Evolutionary conservation across 495 filamentous ascomycete species (phyloP), one percentile per base, ranked within the genome.

Genomic region (Staphylotrichum longicolle): DNA sequence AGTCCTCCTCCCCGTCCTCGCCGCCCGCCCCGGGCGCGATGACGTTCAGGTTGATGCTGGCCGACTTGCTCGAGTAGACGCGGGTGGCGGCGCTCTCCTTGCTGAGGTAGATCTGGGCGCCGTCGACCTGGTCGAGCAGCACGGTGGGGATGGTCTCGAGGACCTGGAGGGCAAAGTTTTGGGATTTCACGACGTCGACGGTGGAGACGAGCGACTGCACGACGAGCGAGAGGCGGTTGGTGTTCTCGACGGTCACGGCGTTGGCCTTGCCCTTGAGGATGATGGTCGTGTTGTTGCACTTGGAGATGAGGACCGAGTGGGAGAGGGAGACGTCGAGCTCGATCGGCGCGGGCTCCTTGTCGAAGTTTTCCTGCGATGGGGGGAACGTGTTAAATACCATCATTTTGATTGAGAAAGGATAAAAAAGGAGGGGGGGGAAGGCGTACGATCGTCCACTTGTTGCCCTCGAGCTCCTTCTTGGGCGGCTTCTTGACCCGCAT

Each of bases 401-500:
- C 2, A 9, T 32, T 5, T 14, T 7, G 0, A 34, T 20, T 4
- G 34, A 35, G 3, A 27, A n/a, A 11, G 9, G 41, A 39, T 32
- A 46, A 37, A 27, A 7, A 5, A 6, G 33, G 15, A 10, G 32
- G n/a, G 39, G 9, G 14, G 14, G 30, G 9, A 5, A 45, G 6
- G 15, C 75, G 65, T 76, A 89, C 86, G 66, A 98, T 83, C 56
- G 88, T 82, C 95, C 95, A 99, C 75, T 97, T 97, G 74, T 89
- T 96, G 61, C 93, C 91, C 62, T 96, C 92, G 7, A 98, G 83
- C 64, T 93, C 91, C 80, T 91, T 96, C 74, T 87, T 90, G 8
- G 91, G 84, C 40, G 91, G 92, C 80, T 93, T 96, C 80, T 96
- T 96, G 12, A 87, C 83, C 30, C 92, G 90, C 90, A 98, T 90